These are phyloP conservation scores for Xerocomus nothofagi DNA, from an alignment of 1,284 basidiomycete genomes.

Conservation along the genomic window DNA sequence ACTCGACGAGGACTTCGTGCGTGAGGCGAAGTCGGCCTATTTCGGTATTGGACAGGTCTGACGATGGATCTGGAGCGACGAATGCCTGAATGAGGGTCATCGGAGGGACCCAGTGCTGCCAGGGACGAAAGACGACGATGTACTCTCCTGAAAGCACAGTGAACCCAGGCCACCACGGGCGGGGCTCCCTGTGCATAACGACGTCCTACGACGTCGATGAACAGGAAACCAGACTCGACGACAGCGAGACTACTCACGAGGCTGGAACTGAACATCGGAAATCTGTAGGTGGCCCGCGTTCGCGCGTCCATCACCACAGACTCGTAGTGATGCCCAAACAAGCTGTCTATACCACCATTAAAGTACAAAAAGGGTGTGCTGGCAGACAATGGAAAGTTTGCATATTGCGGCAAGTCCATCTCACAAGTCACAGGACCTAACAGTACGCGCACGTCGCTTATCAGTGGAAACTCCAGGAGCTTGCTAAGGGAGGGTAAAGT, in stretches of 20 bases:
- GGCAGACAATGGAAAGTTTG: conserved; percentile 21
- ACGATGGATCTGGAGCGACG: conserved; percentile 4
- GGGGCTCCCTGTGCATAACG: background rate
- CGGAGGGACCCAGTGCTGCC: background rate
- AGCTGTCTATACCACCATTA: conserved; percentile 16
- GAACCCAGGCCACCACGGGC: conserved; percentile 10
- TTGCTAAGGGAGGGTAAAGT: conserved; percentile 14
- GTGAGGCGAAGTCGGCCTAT: conserved; percentile 16
- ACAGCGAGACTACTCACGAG: conserved; percentile 15
- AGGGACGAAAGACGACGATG: conserved; percentile 21
- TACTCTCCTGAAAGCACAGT: conserved; percentile 17
- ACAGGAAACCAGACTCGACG: background rate
- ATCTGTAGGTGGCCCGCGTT: conserved; percentile 19
- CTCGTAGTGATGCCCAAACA: conserved; percentile 10
- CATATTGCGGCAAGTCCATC: conserved; percentile 19
- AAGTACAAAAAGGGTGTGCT: conserved; percentile 19
- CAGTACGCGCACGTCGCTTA: conserved; percentile 12
- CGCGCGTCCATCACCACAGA: conserved; percentile 22
- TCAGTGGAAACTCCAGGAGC: conserved; percentile 23
- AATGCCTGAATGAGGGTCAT: conserved; percentile 24
- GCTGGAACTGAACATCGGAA: conserved; percentile 15
- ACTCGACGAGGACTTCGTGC: conserved; percentile 16
- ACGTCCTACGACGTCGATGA: conserved; percentile 11
- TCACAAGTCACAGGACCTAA: conserved; percentile 19
- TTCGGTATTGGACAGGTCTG: background rate